Base-by-base conservation (phyloP, 2,329 filamentous ascomycete genomes). In the Teratosphaeria nubilosa region DNA sequence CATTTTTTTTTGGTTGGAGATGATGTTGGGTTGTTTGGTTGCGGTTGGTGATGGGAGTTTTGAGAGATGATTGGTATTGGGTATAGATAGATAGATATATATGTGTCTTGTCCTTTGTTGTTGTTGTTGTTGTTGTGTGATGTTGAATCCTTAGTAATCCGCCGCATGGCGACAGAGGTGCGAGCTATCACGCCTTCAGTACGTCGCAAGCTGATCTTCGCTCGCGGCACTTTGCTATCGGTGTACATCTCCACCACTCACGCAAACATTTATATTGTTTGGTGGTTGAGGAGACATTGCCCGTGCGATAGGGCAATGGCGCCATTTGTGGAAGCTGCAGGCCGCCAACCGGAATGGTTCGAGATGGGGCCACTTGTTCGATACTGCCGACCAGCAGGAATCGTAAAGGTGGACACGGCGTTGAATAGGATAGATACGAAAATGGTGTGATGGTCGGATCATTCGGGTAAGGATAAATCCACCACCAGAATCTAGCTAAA, bases 1-100 rank as follows among this genome's bases (percentile, higher is more conserved):
- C 65, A 67, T 67, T 20, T 30, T 66, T 37, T 16, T 5, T 37
- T 16, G 32, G 11, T 3, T 37, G 32, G 11, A 11, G 32, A 9
- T 11, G 32, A 13, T 37, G 32, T 16, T 41, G 1, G 10, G 34
- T 16, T 41, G 34, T 5, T 30, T 16, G 34, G 34, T 41, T 16
- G 34, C 16, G 34, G 34, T 11, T 41, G 14, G 16, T 14, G 1
- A n/a, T 5, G 5, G 16, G 14, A 41, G 34, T 7, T 16, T 41
- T 5, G 11, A 41, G 5, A 5, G 13, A 41, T 41, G 10, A 5
- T 41, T 5, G 34, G 5, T n/a, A 14, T 14, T 16, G 34, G 5
- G 13, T 16, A 41, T 41, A 41, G n/a, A n/a, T n/a, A n/a, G n/a
- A n/a, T n/a, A n/a, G n/a, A 41, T 41, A 16, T 14, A 41, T 41